Conservation (phyloP, 176 grass and related monocot genomes). For the Eragrostis nindensis region DNA sequence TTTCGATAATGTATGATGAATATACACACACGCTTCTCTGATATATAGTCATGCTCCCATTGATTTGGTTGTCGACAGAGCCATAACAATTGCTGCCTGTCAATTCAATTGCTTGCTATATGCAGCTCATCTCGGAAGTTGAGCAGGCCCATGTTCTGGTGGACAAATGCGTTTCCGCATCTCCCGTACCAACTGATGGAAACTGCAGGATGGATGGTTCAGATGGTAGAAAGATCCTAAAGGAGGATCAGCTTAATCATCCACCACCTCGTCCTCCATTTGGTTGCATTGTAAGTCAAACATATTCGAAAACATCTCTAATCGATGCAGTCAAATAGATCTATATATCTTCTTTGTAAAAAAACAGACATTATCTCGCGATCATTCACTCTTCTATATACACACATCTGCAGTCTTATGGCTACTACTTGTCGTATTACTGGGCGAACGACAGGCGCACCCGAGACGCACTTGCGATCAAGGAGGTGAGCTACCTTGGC, state of each 20-base stretch:
- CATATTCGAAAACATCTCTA: too few relatives aligned
- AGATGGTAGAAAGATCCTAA: neutral
- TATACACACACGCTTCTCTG: neutral
- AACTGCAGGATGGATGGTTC: neutral
- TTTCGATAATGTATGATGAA: neutral
- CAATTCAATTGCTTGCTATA: too few relatives aligned
- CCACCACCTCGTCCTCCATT: conserved; percentile 6
- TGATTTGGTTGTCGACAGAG: neutral
- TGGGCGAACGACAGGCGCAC: conserved; percentile 13
- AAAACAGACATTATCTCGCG: too few relatives aligned
- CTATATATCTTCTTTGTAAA: too few relatives aligned
- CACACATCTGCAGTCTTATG: neutral
- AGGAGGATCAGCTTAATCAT: neutral
- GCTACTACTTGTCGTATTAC: conserved; percentile 6
- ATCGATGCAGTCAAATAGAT: too few relatives aligned
- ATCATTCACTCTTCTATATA: too few relatives aligned
- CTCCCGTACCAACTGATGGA: neutral
- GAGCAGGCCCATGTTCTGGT: neutral
- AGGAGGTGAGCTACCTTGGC: neutral
- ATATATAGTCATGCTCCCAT: neutral
- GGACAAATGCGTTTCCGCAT: neutral
- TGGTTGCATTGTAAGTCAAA: neutral
- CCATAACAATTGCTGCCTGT: neutral
- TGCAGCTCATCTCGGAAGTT: conserved; percentile 11
- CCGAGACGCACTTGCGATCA: conserved; percentile 9